Conservation (phyloP, 2,329 filamentous ascomycete species). For the Delphinella strobiligena region DNA sequence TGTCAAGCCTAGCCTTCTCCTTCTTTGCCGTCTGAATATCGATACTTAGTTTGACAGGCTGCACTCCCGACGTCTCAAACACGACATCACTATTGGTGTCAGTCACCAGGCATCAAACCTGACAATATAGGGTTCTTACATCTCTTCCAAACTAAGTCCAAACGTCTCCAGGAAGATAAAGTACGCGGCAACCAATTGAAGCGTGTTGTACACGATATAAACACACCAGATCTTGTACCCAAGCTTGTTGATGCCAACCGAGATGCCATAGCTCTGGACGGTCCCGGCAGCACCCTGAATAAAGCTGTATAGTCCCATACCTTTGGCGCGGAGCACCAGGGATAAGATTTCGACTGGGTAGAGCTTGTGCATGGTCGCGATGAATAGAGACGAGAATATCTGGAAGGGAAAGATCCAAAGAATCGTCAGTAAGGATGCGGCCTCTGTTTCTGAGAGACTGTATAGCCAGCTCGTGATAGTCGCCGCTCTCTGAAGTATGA, state of each 20-base stretch:
- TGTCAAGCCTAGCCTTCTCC: constrained; percentile 9
- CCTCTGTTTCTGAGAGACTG: constrained; percentile 17
- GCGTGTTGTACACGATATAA: constrained; percentile 37
- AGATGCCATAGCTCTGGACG: constrained; percentile 35
- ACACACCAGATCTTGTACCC: constrained; percentile 41
- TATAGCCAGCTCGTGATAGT: constrained; percentile 40
- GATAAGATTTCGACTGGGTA: constrained; percentile 4
- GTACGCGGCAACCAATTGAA: constrained; percentile 36
- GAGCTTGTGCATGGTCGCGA: constrained; percentile 18
- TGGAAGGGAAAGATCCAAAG: constrained; percentile 39
- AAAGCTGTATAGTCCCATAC: constrained; percentile 26
- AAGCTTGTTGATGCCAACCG: constrained; percentile 33
- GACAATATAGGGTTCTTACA: no score
- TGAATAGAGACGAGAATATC: constrained; percentile 32
- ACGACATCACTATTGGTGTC: no score
- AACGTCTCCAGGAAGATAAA: constrained; percentile 43
- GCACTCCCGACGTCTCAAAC: constrained; percentile 36
- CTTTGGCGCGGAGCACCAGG: not conserved
- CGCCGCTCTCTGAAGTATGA: constrained; percentile 32
- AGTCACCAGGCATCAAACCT: no score
- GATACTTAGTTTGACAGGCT: constrained; percentile 32
- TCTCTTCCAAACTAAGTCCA: constrained; percentile 41
- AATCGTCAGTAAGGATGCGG: constrained; percentile 30
- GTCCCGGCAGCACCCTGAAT: constrained; percentile 34
- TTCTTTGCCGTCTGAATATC: constrained; percentile 21